Evolutionary conservation across 208 protist species (phyloP), one percentile per base, ranked within the genome.

Genomic region (Naegleria gruberi): DNA sequence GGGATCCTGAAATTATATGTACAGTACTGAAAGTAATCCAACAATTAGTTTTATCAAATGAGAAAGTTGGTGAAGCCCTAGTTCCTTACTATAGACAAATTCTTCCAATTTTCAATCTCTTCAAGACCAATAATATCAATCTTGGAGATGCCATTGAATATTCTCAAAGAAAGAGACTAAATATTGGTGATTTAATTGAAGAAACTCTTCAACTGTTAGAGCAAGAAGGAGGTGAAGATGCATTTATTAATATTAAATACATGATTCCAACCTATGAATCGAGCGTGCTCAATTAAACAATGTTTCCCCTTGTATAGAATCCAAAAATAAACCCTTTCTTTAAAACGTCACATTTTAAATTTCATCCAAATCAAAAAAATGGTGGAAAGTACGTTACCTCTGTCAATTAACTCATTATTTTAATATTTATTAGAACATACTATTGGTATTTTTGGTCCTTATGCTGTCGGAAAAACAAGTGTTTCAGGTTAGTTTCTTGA

Each of bases 1-100:
- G 98, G 34, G 97, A 99, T 90, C 97, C 97, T 0, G 95, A 96
- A 44, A 95, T 99, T 46, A 95, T 99, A 41, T 96, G 97, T 89
- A 95, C 95, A 74, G 95, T 98, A n/a, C 94, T 99, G 41, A 96
- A 97, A 83, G 96, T 99, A 46, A 92, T 99, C 8, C 98, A 99
- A 91, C 94, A 97, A 90, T 96, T 99, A 30, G 97, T 99, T 23
- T 90, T 97, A 17, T 97, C 95, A 47, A 97, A 95, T 40, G 96
- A 98, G 45, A 95, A 96, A 89, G 94, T 99, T 90, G 98, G 98
- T 45, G 95, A 99, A 89, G 97, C 97, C 7, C 95, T 99, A 26
- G 98, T 99, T 73, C 98, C 98, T 34, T 99, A 99, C 94, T 99
- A 99, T 94, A 91, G 98, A 17, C 98, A 99, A 92, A 96, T 99